phyloP scores from a whole-genome alignment of 768 basidiomycete genomes.

The Tephrocybe sp. region DNA sequence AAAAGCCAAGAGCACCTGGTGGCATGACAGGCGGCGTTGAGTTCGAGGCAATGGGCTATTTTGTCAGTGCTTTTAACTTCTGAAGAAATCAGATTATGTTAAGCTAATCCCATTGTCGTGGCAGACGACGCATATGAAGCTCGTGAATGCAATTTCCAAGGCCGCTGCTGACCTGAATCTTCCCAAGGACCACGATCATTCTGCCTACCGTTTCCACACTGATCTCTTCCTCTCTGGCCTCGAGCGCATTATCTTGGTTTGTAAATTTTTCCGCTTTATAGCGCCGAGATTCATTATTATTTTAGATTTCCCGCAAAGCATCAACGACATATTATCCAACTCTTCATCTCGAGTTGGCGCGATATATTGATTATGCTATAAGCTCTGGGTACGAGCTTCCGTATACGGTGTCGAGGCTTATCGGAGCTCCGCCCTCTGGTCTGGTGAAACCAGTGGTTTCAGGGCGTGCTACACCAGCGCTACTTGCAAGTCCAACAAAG shows the following conservation, averaged over 20 bases:
- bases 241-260: conserved; percentile 85
- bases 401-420: conserved; percentile 73
- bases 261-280: conserved; percentile 14
- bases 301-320: conserved; percentile 89
- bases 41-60: conserved; percentile 94
- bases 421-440: conserved; percentile 72
- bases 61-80: conserved; percentile 50
- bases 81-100: not conserved
- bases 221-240: conserved; percentile 91
- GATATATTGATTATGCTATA: conserved; percentile 71
- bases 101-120: not conserved
- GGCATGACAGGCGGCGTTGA: conserved; percentile 99
- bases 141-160: conserved; percentile 78
- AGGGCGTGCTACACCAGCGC: conserved; percentile 24
- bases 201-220: conserved; percentile 77
- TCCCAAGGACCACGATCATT: conserved; percentile 66
- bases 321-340: conserved; percentile 93
- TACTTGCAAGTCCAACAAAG: conserved; percentile 20
- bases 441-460: conserved; percentile 45
- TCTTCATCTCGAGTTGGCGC: conserved; percentile 89
- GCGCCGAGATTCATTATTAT: not conserved
- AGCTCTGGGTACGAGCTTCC: conserved; percentile 76
- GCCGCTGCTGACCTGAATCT: conserved; percentile 63
- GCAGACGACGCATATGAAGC: conserved; percentile 84
- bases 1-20: conserved; percentile 90